Evolutionary conservation across 768 basidiomycete genomes (phyloP).

Genomic region (Mycena pura): DNA sequence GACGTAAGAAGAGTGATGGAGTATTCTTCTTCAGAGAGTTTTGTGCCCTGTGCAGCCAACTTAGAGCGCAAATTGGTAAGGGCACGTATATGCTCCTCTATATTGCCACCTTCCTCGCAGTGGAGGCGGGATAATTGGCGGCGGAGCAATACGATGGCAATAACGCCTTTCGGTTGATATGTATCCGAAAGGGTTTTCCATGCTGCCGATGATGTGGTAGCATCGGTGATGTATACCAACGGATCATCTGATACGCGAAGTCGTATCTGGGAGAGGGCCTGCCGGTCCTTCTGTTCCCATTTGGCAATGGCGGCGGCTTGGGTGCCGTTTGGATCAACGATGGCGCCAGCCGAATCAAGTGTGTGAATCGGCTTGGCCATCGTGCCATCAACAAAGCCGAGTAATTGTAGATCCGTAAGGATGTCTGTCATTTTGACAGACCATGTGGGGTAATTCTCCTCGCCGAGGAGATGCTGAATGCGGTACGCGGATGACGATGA

Average conservation of each 20-base stretch:
- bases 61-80: constrained; percentile 33
- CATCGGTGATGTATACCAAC: constrained; percentile 36
- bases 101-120: constrained; percentile 38
- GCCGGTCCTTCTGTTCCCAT: constrained; percentile 31
- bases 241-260: constrained; percentile 20
- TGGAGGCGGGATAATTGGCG: constrained; percentile 32
- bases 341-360: no score
- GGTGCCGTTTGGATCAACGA: no score
- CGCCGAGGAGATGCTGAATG: constrained; percentile 24
- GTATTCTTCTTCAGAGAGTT: constrained; percentile 38
- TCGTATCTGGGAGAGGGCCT: constrained; percentile 38
- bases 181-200: constrained; percentile 37
- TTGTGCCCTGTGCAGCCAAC: constrained; percentile 24
- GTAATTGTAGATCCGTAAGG: constrained; percentile 28
- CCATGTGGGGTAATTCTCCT: constrained; percentile 28
- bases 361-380: background rate
- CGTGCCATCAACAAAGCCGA: constrained; percentile 7
- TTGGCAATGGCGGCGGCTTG: background rate
- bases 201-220: constrained; percentile 31
- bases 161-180: constrained; percentile 35
- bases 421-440: constrained; percentile 21
- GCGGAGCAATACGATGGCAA: constrained; percentile 33
- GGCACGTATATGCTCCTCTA: constrained; percentile 39
- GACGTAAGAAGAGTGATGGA: constrained; percentile 37
- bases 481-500: constrained; percentile 8